Conservation (phyloP, 2,329 filamentous ascomycete species). For the Colletotrichum orbiculare region DNA sequence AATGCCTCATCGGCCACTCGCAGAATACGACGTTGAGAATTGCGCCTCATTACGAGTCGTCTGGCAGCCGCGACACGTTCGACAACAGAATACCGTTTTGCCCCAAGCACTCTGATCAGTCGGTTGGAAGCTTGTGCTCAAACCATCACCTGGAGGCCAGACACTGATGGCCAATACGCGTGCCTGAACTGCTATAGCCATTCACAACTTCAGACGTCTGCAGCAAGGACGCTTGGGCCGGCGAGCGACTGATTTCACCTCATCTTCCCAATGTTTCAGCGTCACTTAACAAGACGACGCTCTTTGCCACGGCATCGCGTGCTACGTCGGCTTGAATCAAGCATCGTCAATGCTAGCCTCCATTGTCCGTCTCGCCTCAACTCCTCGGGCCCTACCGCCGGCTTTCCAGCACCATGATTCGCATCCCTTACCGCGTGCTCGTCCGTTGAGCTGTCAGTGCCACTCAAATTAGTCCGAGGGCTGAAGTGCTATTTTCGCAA, state of each 20-base stretch:
- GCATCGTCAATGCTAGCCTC: slow-evolving; percentile 15
- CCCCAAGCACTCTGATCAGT: neutral
- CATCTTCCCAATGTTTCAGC: slow-evolving; percentile 33
- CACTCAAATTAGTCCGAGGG: slow-evolving; percentile 13
- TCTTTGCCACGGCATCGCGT: slow-evolving; percentile 26
- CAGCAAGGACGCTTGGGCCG: slow-evolving; percentile 23
- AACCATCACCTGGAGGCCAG: neutral
- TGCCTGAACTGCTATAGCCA: slow-evolving; percentile 21
- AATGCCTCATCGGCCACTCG: neutral
- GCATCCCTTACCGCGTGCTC: neutral
- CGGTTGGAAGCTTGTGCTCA: slow-evolving; percentile 8
- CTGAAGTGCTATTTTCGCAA: slow-evolving; percentile 15
- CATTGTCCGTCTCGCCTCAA: slow-evolving; percentile 11
- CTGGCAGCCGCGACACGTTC: slow-evolving; percentile 22
- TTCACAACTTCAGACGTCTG: slow-evolving; percentile 23
- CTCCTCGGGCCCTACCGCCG: slow-evolving; percentile 13
- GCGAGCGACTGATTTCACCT: slow-evolving; percentile 31
- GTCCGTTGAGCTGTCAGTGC: slow-evolving; percentile 18
- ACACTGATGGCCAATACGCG: slow-evolving; percentile 11
- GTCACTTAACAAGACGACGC: slow-evolving; percentile 36
- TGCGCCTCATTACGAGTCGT: slow-evolving; percentile 4
- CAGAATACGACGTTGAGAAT: slow-evolving; percentile 8
- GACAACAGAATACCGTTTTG: slow-evolving; percentile 11
- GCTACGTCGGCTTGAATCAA: slow-evolving; percentile 26
- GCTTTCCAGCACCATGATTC: slow-evolving; percentile 3